Conservation (phyloP, 1,139 yeast genomes). For the Komagataea norvegica region DNA sequence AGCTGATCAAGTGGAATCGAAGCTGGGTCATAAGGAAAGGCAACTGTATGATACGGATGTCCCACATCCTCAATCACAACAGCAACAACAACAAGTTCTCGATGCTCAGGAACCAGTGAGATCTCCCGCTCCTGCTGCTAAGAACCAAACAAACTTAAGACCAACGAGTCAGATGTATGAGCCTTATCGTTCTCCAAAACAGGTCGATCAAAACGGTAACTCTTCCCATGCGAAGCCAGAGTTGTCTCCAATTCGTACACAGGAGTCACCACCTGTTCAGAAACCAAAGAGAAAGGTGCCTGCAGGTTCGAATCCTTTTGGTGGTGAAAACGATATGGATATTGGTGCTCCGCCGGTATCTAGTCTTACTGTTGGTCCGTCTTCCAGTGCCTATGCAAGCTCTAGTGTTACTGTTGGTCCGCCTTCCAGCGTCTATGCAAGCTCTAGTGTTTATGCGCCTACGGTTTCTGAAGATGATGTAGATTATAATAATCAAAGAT, state of each 20-base stretch:
- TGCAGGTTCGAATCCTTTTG: background rate
- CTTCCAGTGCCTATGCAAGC: slow-evolving; percentile 10
- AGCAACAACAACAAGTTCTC: background rate
- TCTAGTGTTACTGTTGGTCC: slow-evolving; percentile 19
- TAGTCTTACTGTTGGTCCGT: background rate
- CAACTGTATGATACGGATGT: background rate
- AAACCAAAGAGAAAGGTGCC: slow-evolving; percentile 8
- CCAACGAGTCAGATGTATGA: slow-evolving; percentile 7
- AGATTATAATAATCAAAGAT: too few relatives aligned
- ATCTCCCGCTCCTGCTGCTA: background rate
- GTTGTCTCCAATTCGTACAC: slow-evolving; percentile 5
- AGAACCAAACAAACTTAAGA: background rate
- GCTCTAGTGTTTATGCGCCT: slow-evolving; percentile 22
- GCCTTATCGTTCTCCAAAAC: slow-evolving; percentile 4
- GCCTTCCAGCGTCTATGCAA: slow-evolving; percentile 9
- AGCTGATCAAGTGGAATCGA: slow-evolving; percentile 23
- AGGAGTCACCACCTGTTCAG: background rate
- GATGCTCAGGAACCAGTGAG: background rate
- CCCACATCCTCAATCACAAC: background rate
- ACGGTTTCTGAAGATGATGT: slow-evolving; percentile 7
- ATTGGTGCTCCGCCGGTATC: background rate
- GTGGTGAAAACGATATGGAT: background rate
- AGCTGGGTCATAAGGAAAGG: slow-evolving; percentile 12
- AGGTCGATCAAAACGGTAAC: background rate
- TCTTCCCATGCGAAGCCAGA: slow-evolving; percentile 4